A percentile compares a stretch with the other conserved stretches of the same genome.
Conservation (phyloP, 129 eudicot genomes). For the Heracleum sosnowskyi region DNA sequence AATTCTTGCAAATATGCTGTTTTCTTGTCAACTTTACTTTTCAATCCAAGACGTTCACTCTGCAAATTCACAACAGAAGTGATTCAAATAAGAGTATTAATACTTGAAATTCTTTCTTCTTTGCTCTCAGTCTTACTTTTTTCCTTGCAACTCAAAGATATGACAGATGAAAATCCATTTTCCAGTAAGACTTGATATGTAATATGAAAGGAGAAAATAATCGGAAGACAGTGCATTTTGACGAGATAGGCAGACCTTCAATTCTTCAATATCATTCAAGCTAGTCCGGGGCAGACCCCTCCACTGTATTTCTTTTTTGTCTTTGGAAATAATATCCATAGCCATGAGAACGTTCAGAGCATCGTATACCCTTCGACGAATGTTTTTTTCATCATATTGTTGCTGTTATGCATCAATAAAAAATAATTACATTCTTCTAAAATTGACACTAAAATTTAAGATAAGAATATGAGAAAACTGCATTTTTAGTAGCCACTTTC, state of each 20-base stretch:
- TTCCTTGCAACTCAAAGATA: not conserved
- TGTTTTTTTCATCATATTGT: conserved; percentile 72
- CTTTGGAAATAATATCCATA: conserved; percentile 75
- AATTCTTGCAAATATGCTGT: conserved; percentile 67
- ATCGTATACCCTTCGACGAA: conserved; percentile 81
- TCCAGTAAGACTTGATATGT: not conserved
- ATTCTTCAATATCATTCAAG: conserved; percentile 52
- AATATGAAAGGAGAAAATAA: not conserved
- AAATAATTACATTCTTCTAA: not conserved
- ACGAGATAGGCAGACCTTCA: conserved; percentile 37
- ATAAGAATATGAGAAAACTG: not conserved
- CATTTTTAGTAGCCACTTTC: conserved; percentile 8
- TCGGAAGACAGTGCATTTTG: not conserved
- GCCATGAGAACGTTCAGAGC: conserved; percentile 83
- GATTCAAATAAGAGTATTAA: not conserved
- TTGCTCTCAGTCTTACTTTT: not conserved
- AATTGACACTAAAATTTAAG: not conserved
- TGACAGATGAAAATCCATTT: not conserved
- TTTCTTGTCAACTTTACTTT: conserved; percentile 60
- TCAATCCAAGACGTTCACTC: conserved; percentile 53
- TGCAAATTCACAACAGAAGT: conserved; percentile 18
- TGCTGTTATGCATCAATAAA: conserved; percentile 20
- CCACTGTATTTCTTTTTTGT: conserved; percentile 82
- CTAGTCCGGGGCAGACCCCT: conserved; percentile 57
- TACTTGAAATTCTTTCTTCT: not conserved